Evolutionary conservation across 139 green algal species (phyloP).

Genomic region (Chara braunii): DNA sequence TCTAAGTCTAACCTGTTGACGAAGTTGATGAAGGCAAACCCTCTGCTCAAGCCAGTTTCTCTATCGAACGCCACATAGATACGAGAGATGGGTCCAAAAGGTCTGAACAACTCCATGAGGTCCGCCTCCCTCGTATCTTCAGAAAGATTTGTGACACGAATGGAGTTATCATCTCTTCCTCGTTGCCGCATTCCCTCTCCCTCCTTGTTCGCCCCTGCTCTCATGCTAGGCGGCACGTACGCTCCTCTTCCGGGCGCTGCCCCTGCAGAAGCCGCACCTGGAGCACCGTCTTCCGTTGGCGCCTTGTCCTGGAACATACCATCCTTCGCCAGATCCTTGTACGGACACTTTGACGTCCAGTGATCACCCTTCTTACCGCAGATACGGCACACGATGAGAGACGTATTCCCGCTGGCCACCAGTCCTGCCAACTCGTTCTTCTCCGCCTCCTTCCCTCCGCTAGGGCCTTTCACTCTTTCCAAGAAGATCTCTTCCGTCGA

Average conservation of each 20-base stretch:
- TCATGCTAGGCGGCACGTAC: constrained; percentile 77
- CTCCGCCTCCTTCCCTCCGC: constrained; percentile 47
- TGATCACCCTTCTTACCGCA: constrained; percentile 68
- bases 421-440: constrained; percentile 66
- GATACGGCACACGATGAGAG: constrained; percentile 48
- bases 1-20: constrained; percentile 55
- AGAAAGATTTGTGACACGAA: constrained; percentile 94
- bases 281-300: constrained; percentile 58
- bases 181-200: constrained; percentile 36
- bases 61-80: constrained; percentile 93
- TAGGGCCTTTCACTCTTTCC: constrained; percentile 64
- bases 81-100: constrained; percentile 84
- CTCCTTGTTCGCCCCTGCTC: constrained; percentile 38
- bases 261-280: not conserved
- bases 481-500: constrained; percentile 87
- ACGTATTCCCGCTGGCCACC: constrained; percentile 40
- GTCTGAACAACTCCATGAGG: constrained; percentile 86
- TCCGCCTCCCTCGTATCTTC: constrained; percentile 89
- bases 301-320: constrained; percentile 55
- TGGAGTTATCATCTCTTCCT: constrained; percentile 83
- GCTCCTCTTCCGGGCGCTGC: constrained; percentile 44
- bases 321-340: constrained; percentile 47
- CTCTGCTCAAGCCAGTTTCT: constrained; percentile 79
- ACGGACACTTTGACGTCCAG: constrained; percentile 53
- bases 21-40: constrained; percentile 99